Base-by-base conservation (phyloP, 352 stramenopile species). In the Phytophthora ramorum region DNA sequence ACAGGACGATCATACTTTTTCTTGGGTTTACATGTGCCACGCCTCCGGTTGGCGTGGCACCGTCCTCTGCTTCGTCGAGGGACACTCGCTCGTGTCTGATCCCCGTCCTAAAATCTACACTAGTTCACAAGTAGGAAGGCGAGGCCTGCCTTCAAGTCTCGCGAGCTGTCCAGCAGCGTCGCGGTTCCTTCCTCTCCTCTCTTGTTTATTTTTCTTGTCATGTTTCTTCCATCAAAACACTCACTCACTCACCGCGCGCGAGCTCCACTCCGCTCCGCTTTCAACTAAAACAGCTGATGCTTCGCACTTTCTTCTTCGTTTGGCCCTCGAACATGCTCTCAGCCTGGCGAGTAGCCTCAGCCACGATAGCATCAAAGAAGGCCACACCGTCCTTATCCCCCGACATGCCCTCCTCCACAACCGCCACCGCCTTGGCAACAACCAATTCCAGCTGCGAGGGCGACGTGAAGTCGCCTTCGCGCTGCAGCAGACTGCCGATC, bases 251-350 rank as follows among this genome's bases (percentile, higher is more conserved):
- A 63, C 38, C 7, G 55, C 66, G 47, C 57, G 28, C 55, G 48
- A 63, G 52, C 48, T 63, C 30, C 46, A 52, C 38, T 34, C 41
- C 49, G 20, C 63, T 53, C 13, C 30, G 24, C 34, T 13, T 22
- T 81, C 78, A 93, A 63, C 76, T 92, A 72, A 96, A 92, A 71
- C 83, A 93, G 64, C 87, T 96, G 53, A 96, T 94, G 71, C 87
- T 96, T 64, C 87, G 85, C 48, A 93, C 87, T 74, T 94, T 96
- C 64, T 91, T 92, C 79, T 92, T 92, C 9, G 83, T 87, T 58
- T 86, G 67, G 19, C 83, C 69, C 10, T 76, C 74, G 46, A 93
- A 85, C 83, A 94, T 67, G 26, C 28, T 68, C 14, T 74, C 58
- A 17, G 76, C 46, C 12, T 76, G 75, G 22, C 65, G 43, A 44